Base-by-base conservation (phyloP, 805 yeast species). In the Scheffersomyces coipomensis region DNA sequence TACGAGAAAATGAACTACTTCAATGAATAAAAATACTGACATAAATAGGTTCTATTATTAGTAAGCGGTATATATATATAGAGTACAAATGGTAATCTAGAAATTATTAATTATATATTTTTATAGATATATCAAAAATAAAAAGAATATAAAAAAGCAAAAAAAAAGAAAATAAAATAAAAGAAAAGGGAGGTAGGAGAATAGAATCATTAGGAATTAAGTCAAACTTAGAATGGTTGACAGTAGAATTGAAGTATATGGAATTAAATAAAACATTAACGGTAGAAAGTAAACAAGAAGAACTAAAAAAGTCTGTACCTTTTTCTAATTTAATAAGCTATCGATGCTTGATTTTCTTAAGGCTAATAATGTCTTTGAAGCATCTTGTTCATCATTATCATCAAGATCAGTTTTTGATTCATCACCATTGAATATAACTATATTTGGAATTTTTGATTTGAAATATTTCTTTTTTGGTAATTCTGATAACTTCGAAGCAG, bases 321-420 rank as follows among this genome's bases (percentile, higher is more conserved):
- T 9, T 4, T 15, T 22, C 34, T 49, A 68, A 44, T 69, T 69
- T 40, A 69, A 58, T 34, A 69, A 59, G 39, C 58, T 61, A 33
- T 68, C 73, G 31, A 68, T 69, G 42, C 66, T 62, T 5, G 71
- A 64, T 51, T 68, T 66, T 26, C 73, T 52, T 39, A 69, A 58
- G 2, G 71, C 56, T 38, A 69, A 52, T 29, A 69, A 55, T 1
- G 71, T 62, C 37, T 62, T 61, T 5, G 68, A 56, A 3, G 74
- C 74, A 43, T 59, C 66, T 30, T 64, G 62, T 15, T 58, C 64
- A 13, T 15, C 18, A 27, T 27, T 18, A 31, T 36, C 35, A 19
- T 29, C 30, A 21, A 7, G 6, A 21, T 9, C 23, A 21, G 6
- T 21, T 21, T 9, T 21, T 16, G 11, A 19, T 9, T 45, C 53